phyloP scores from a whole-genome alignment of 768 basidiomycete genomes.

The Termitomyces sp. region DNA sequence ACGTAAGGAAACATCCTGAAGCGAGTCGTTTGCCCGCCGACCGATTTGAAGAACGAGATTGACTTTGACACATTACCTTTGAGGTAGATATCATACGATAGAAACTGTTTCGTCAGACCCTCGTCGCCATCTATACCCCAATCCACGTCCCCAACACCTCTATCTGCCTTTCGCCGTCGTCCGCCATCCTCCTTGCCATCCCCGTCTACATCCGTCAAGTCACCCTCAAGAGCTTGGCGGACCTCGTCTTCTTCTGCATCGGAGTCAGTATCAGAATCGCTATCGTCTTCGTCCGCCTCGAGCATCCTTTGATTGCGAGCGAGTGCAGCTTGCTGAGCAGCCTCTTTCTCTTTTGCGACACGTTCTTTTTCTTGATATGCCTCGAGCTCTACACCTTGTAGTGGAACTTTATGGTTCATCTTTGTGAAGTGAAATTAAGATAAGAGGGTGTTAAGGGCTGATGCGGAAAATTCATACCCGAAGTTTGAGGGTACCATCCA shows the following conservation, averaged over 20 bases:
- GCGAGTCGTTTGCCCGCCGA: constrained; percentile 65
- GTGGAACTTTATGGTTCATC: constrained; percentile 87
- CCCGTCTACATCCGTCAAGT: constrained; percentile 39
- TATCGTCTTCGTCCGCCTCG: constrained; percentile 91
- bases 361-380: constrained; percentile 73
- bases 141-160: constrained; percentile 48
- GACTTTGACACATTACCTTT: constrained; percentile 92
- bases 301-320: constrained; percentile 83
- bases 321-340: constrained; percentile 78
- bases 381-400: constrained; percentile 87
- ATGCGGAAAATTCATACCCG: constrained; percentile 39
- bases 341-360: constrained; percentile 74
- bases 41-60: constrained; percentile 82
- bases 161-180: constrained; percentile 39
- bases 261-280: constrained; percentile 66
- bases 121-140: constrained; percentile 79
- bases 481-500: constrained; percentile 66
- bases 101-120: constrained; percentile 60
- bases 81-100: constrained; percentile 95
- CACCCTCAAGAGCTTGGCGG: constrained; percentile 47
- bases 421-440: constrained; percentile 22
- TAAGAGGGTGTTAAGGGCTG: neutral
- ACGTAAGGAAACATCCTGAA: constrained; percentile 98
- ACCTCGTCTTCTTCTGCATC: constrained; percentile 64
- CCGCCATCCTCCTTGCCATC: constrained; percentile 23